Evolutionary conservation across 75 land plant species (phyloP).

Genomic region (Azolla pinnata): DNA sequence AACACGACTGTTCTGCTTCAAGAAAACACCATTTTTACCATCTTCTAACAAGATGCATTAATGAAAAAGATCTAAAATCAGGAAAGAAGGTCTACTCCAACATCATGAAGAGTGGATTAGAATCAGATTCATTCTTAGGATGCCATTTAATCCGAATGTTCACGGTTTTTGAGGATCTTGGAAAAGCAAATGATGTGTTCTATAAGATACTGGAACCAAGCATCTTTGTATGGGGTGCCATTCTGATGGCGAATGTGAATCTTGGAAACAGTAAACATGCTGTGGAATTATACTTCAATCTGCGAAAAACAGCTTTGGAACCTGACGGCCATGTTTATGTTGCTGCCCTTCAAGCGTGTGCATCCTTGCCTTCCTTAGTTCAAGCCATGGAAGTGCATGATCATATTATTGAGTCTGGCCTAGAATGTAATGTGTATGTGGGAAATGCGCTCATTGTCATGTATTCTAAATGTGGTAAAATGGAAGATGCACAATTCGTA

Average conservation of each 20-base stretch:
- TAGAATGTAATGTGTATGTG: constrained; percentile 24
- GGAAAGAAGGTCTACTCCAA: background rate
- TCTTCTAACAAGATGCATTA: background rate
- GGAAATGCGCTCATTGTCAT: constrained; percentile 47
- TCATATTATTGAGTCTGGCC: constrained; percentile 25
- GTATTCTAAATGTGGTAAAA: constrained; percentile 63
- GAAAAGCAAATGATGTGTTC: constrained; percentile 26
- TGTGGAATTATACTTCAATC: constrained; percentile 22
- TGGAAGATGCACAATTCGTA: constrained; percentile 25
- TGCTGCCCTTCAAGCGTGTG: constrained; percentile 38
- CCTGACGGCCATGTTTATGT: constrained; percentile 42
- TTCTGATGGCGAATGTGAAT: constrained; percentile 34
- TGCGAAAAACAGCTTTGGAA: constrained; percentile 13
- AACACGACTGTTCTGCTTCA: too few relatives aligned
- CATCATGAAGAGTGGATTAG: background rate
- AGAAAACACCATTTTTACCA: background rate
- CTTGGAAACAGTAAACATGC: constrained; percentile 30
- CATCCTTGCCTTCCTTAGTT: constrained; percentile 19
- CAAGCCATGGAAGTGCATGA: constrained; percentile 37
- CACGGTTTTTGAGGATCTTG: constrained; percentile 19
- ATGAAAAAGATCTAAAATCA: background rate
- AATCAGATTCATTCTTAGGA: background rate
- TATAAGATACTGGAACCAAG: constrained; percentile 24
- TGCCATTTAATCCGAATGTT: constrained; percentile 5
- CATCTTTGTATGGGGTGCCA: constrained; percentile 38